Conservation (phyloP, 164 flowering plant genomes). For the Hamamelis virginiana region DNA sequence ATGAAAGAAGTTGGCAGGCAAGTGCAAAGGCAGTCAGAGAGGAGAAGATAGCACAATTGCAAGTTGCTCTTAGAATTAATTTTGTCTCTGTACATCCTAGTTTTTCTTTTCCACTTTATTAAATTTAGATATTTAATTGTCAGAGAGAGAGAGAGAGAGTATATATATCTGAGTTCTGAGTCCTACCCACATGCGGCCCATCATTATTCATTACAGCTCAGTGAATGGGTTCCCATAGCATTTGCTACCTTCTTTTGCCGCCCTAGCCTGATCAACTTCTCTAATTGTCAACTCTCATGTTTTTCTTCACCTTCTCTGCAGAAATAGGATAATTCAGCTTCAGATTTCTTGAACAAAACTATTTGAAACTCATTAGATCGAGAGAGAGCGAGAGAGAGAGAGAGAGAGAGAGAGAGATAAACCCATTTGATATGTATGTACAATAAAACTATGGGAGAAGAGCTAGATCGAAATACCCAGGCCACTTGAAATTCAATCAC, state of each 20-base stretch:
- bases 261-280: not conserved
- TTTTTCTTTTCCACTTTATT: not conserved
- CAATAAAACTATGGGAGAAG: not conserved
- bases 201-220: slow-evolving; percentile 43
- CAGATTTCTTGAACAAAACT: not conserved
- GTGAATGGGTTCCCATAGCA: slow-evolving; percentile 50
- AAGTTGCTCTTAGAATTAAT: slow-evolving; percentile 36
- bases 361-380: not conserved
- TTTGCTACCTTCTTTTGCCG: slow-evolving; percentile 20
- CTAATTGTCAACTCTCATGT: slow-evolving; percentile 26
- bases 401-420: not conserved
- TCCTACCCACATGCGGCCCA: slow-evolving; percentile 45
- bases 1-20: slow-evolving; percentile 25
- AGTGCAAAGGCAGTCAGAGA: slow-evolving; percentile 22
- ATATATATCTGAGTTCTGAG: slow-evolving; percentile 17
- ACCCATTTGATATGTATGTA: slow-evolving; percentile 3
- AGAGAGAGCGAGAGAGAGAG: not conserved
- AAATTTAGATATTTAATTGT: not conserved
- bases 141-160: slow-evolving; percentile 24
- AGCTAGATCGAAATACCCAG: too few species aligned
- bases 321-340: not conserved
- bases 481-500: not conserved
- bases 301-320: slow-evolving; percentile 24
- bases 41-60: slow-evolving; percentile 27
- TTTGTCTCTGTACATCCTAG: slow-evolving; percentile 27